Evolutionary conservation across 2,329 filamentous ascomycete genomes (phyloP).

Genomic region (Penicillium concentricum): DNA sequence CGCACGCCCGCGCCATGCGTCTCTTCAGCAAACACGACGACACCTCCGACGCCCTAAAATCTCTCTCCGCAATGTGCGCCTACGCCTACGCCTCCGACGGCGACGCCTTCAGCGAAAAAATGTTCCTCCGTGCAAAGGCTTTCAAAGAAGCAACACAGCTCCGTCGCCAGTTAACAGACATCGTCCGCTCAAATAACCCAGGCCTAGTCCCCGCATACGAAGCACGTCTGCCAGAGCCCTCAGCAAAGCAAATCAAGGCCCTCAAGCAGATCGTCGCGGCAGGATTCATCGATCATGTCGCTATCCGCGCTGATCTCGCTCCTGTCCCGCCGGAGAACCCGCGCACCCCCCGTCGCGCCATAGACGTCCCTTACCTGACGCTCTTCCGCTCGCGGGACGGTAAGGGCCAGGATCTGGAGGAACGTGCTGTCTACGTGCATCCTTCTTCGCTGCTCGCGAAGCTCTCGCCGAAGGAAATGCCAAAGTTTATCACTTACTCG

Average conservation of each 20-base stretch:
- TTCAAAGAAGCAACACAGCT: constrained; percentile 84
- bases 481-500: constrained; percentile 83
- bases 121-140: constrained; percentile 84
- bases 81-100: constrained; percentile 68
- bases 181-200: constrained; percentile 73
- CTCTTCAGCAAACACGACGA: constrained; percentile 80
- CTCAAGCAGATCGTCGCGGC: constrained; percentile 89
- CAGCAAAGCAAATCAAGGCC: constrained; percentile 69
- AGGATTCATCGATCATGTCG: constrained; percentile 91
- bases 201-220: constrained; percentile 41
- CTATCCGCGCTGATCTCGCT: constrained; percentile 84
- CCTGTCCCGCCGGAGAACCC: constrained; percentile 66
- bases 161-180: constrained; percentile 75
- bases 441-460: constrained; percentile 78
- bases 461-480: constrained; percentile 68
- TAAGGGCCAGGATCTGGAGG: constrained; percentile 47
- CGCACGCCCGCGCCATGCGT: constrained; percentile 70
- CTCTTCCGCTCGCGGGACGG: constrained; percentile 66
- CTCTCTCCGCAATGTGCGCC: constrained; percentile 82
- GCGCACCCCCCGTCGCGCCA: constrained; percentile 76
- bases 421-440: constrained; percentile 80
- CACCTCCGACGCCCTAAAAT: constrained; percentile 82
- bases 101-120: constrained; percentile 74
- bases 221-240: constrained; percentile 57
- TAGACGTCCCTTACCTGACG: constrained; percentile 88